Base-by-base conservation (phyloP, 768 basidiomycete species). In the Paxillus ammoniavirescens region DNA sequence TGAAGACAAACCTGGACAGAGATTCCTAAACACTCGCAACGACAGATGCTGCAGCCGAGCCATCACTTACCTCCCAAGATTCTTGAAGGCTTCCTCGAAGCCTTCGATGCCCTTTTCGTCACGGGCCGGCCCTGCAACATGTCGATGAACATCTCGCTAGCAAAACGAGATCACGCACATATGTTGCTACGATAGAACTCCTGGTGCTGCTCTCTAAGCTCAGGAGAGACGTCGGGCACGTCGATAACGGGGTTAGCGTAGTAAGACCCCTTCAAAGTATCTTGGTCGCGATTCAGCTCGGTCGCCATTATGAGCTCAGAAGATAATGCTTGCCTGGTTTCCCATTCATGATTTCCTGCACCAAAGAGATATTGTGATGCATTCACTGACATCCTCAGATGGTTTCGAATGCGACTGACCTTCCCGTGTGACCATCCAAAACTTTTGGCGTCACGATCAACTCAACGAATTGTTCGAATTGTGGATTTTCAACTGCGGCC, bases 341-440 rank as follows among this genome's bases (percentile, higher is more conserved):
- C 30, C 95, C 95, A 63, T 98, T 98, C 94, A 98, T 97, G 43
- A 95, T 83, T 78, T 98, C 96, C 85, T 91, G 50, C 28, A 43
- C 8, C 40, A 18, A 31, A 28, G 7, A 42, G 46, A 21, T 13
- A 17, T 4, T 7, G 12, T 44, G 41, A 31, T 17, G 10, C 23
- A 33, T 15, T 8, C 30, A 44, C 30, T n/a, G 36, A 38, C 37
- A 26, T 38, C 21, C 35, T 13, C 17, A 2, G 28, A 15, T 15
- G 42, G 8, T n/a, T 33, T 47, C 26, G 43, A 33, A n/a, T 21
- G 9, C 30, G 14, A 56, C 66, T 48, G 60, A 85, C 89, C 79
- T 98, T 97, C 50, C 96, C 96, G 71, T 96, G 91, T 42, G 89
- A 91, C 96, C 96, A 98, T n/a, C 96, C 96, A 69, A 94, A 98